Evolutionary conservation across 108 stramenopile species (phyloP).

Genomic region (Nitzschia putrida): DNA sequence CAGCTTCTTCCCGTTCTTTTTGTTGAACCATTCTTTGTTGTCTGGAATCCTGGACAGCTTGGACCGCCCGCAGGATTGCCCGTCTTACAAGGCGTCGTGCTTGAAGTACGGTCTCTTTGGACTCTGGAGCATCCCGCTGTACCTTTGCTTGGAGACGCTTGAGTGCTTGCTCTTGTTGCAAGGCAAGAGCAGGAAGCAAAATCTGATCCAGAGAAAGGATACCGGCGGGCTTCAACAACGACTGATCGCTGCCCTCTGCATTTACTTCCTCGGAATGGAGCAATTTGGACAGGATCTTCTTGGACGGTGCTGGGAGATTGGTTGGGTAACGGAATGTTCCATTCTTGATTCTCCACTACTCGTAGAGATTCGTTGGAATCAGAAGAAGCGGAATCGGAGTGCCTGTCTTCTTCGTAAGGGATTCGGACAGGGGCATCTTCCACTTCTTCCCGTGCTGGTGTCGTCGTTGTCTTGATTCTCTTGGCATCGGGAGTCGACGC

Average conservation of each 20-base stretch:
- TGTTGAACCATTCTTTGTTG: constrained; percentile 13
- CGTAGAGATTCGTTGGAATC: too few species aligned
- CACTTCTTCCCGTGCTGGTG: too few species aligned
- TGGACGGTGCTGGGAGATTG: constrained; percentile 32
- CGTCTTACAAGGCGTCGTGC: constrained; percentile 35
- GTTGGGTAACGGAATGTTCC: constrained; percentile 24
- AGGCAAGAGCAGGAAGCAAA: constrained; percentile 48
- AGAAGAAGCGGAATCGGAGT: too few species aligned
- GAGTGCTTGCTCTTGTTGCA: constrained; percentile 39
- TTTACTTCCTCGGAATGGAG: not conserved
- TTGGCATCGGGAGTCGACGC: constrained; percentile 10
- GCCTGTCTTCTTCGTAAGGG: too few species aligned
- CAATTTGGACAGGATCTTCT: constrained; percentile 13
- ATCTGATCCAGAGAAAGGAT: constrained; percentile 54
- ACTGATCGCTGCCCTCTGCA: constrained; percentile 30
- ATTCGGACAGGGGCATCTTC: too few species aligned
- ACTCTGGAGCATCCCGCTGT: constrained; percentile 40
- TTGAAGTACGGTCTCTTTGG: constrained; percentile 24
- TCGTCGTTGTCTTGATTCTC: too few species aligned
- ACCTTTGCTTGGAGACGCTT: constrained; percentile 49
- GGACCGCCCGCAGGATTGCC: constrained; percentile 26
- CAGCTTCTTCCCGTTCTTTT: not conserved
- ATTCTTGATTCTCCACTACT: not conserved
- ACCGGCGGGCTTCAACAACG: constrained; percentile 27
- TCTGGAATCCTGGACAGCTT: constrained; percentile 30